These are phyloP conservation scores for Fagus crenata DNA, from an alignment of 306 rosid species.

Conservation along the genomic window DNA sequence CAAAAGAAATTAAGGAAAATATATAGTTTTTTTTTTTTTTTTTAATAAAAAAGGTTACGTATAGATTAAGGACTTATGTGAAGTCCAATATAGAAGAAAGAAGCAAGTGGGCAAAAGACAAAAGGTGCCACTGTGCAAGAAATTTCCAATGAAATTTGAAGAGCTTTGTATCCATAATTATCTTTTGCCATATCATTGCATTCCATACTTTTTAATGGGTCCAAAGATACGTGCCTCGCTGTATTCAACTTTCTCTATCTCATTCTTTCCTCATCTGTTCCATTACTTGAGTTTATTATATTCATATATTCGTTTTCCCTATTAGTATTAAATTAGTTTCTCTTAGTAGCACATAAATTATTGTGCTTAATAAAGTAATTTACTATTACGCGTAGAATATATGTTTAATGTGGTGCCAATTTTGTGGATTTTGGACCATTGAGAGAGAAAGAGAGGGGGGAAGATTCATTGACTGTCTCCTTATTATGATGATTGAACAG, in stretches of 20 bases:
- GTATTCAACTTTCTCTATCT: conserved; percentile 34
- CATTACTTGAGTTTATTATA: conserved; percentile 10
- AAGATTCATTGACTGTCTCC: conserved; percentile 20
- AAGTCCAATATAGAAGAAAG: conserved; percentile 5
- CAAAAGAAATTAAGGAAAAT: neutral
- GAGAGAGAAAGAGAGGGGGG: neutral
- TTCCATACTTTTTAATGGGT: conserved; percentile 37
- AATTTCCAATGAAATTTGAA: conserved; percentile 6
- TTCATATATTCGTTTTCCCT: conserved; percentile 31
- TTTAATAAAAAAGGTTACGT: neutral
- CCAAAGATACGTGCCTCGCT: conserved; percentile 44
- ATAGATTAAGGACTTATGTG: neutral
- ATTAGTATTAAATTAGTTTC: conserved; percentile 10
- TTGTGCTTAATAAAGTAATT: conserved; percentile 2
- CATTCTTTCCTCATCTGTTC: conserved; percentile 17
- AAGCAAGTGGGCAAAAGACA: conserved; percentile 5
- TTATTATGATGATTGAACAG: neutral
- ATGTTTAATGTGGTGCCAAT: conserved; percentile 18
- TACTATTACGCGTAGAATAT: conserved; percentile 21
- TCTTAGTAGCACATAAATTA: conserved; percentile 6
- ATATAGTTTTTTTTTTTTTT: too few species aligned
- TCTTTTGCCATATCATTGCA: conserved; percentile 25
- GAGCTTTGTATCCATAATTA: conserved; percentile 9
- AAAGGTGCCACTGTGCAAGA: conserved; percentile 15
- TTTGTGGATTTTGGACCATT: conserved; percentile 34